Base-by-base conservation (phyloP, 2,329 filamentous ascomycete species). In the Calonectria pauciramosa region DNA sequence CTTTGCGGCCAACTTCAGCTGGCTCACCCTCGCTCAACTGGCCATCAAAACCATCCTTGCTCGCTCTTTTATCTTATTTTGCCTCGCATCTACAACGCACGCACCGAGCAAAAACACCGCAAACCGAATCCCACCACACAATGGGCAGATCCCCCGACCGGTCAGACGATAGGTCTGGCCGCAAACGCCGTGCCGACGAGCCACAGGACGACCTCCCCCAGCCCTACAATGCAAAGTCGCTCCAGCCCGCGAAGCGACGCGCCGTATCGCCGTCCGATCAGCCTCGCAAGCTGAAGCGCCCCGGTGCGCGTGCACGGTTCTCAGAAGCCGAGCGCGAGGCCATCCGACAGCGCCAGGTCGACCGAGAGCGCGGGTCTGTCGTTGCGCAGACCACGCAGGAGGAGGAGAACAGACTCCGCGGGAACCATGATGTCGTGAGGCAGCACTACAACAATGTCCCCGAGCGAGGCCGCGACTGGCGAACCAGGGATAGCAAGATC, bases 391-490 rank as follows among this genome's bases (percentile, higher is more conserved):
- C 84, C 10, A 83, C 84, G 20, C 83, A 84, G 7, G 83, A 82
- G 0, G 84, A 86, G 69, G 82, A 85, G 14, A 85, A 86, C 66
- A 85, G 87, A 54, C 85, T 86, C 54, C 86, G 88, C 41, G 87
- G 93, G 65, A 93, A 93, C 54, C 93, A 96, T 80, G 95, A 99
- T 82, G 93, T 98, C 10, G 97, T 99, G 64, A 92, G 93, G 66
- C 93, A 98, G 78, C 96, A 98, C 85, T 99, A 99, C 89, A 99
- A 99, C 85, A 93, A 94, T 47, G 96, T 99, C 0, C 96, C 96
- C 0, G 94, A 99, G 87, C 92, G 96, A 36, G 97, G 97, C 16
- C 92, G 96, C 69, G 96, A 98, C 82, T 99, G 97, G 96, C 92
- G 97, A 65, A 95, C 94, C 83, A 98, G 95, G 9, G 96, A 98